Evolutionary conservation across 2,329 filamentous ascomycete genomes (phyloP).

Genomic region (Aspergillus carbonarius): DNA sequence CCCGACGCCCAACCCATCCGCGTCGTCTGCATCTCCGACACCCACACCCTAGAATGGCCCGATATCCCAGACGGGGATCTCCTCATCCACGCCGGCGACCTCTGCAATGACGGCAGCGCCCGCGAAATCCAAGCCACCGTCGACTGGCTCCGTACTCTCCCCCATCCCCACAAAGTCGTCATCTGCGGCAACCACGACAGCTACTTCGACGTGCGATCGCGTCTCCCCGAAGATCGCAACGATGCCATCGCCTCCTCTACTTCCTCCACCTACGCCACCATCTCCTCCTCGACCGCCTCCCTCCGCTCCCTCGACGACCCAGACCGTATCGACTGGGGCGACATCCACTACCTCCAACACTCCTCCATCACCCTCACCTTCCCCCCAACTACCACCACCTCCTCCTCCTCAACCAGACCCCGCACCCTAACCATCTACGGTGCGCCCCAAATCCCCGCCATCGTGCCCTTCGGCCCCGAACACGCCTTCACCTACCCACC

Average conservation of each 20-base stretch:
- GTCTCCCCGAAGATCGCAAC: slow-evolving; percentile 56
- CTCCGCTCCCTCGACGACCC: slow-evolving; percentile 41
- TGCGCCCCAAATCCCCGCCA: slow-evolving; percentile 70
- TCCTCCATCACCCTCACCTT: slow-evolving; percentile 64
- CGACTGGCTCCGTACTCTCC: slow-evolving; percentile 74
- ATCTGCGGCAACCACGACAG: slow-evolving; percentile 88
- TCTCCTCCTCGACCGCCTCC: slow-evolving; percentile 39
- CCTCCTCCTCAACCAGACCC: slow-evolving; percentile 44
- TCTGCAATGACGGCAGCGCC: slow-evolving; percentile 70
- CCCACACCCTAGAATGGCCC: slow-evolving; percentile 62
- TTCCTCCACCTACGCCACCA: slow-evolving; percentile 30
- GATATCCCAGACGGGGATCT: slow-evolving; percentile 70
- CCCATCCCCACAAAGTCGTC: slow-evolving; percentile 76
- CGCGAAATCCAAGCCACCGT: slow-evolving; percentile 77
- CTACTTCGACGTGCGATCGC: slow-evolving; percentile 70
- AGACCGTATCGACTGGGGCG: slow-evolving; percentile 63
- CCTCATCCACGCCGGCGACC: slow-evolving; percentile 85
- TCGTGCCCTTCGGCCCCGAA: slow-evolving; percentile 64
- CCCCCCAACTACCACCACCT: slow-evolving; percentile 43
- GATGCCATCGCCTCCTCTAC: slow-evolving; percentile 34
- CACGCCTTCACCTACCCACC: slow-evolving; percentile 77
- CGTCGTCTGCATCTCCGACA: slow-evolving; percentile 88
- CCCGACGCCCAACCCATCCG: slow-evolving; percentile 59
- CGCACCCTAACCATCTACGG: slow-evolving; percentile 73
- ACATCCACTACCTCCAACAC: slow-evolving; percentile 73